These are phyloP conservation scores for Mycosphaerella arachidis DNA, from an alignment of 2,329 filamentous ascomycete genomes.

Conservation along the genomic window DNA sequence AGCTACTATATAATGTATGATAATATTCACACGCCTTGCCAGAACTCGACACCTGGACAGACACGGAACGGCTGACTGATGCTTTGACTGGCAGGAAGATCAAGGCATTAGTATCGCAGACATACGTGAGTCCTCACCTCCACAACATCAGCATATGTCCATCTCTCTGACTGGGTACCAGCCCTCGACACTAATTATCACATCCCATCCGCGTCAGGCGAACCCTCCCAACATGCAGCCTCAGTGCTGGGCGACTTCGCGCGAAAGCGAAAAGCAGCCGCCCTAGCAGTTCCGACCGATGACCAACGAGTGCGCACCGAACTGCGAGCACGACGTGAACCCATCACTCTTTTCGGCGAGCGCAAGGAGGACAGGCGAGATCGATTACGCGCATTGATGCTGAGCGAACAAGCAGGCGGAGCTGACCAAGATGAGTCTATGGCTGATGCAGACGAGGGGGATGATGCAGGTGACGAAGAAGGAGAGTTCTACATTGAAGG, in stretches of 20 bases:
- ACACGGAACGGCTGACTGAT: conserved; percentile 24
- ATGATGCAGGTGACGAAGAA: conserved; percentile 67
- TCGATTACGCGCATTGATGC: conserved; percentile 72
- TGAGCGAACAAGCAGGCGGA: conserved; percentile 60
- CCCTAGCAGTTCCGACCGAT: conserved; percentile 88
- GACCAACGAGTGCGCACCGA: conserved; percentile 77
- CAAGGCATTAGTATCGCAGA: conserved; percentile 59
- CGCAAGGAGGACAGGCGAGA: conserved; percentile 80
- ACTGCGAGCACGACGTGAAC: conserved; percentile 83
- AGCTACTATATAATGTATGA: neutral
- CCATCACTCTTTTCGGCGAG: conserved; percentile 91
- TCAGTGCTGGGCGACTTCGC: conserved; percentile 84
- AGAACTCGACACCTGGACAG: conserved; percentile 18
- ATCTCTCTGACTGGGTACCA: conserved; percentile 26
- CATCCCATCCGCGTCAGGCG: conserved; percentile 63
- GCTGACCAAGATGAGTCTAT: conserved; percentile 49
- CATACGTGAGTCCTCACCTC: conserved; percentile 52
- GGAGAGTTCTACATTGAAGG: conserved; percentile 96
- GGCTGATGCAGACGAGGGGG: conserved; percentile 55
- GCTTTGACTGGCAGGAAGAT: conserved; percentile 41
- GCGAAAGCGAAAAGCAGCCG: conserved; percentile 81
- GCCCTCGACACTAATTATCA: conserved; percentile 80
- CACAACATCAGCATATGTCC: conserved; percentile 15
- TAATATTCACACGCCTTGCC: conserved; percentile 33
- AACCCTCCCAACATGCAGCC: conserved; percentile 75